phyloP scores from a whole-genome alignment of 345 rosid genomes.

The Salix koriyanagi region DNA sequence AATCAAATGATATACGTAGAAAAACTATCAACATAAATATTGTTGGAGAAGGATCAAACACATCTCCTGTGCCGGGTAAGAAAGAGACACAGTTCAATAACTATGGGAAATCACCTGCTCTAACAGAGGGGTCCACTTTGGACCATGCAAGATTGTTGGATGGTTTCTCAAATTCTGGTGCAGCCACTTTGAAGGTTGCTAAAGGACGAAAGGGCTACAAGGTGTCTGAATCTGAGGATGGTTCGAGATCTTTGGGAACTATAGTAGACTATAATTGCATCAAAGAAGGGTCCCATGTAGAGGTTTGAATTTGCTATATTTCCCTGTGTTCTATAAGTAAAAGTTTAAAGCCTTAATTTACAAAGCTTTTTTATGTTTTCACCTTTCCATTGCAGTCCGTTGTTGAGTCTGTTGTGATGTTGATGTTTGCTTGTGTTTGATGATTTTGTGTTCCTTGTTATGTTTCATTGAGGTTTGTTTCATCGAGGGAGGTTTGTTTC shows the following conservation, averaged over 20 bases:
- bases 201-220: conserved; percentile 43
- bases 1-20: conserved; percentile 24
- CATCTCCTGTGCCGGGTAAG: conserved; percentile 23
- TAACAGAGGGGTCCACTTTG: conserved; percentile 33
- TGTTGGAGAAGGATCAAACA: conserved; percentile 18
- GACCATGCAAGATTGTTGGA: conserved; percentile 38
- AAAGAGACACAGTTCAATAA: conserved; percentile 34
- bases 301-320: conserved; percentile 44
- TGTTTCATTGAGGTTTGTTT: background rate
- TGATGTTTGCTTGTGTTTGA: background rate
- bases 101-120: conserved; percentile 32
- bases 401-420: background rate
- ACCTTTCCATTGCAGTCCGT: background rate
- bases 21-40: conserved; percentile 18
- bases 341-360: background rate
- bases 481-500: background rate
- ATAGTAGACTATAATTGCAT: conserved; percentile 38
- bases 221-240: conserved; percentile 42
- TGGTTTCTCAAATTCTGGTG: conserved; percentile 35
- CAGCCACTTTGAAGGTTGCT: conserved; percentile 36
- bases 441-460: background rate
- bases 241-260: conserved; percentile 32
- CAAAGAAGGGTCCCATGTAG: conserved; percentile 71
- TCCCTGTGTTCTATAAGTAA: background rate
- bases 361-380: background rate